A percentile compares a stretch with the other conserved stretches of the same genome.
Evolutionary conservation across 495 filamentous ascomycete species (phyloP).

Genomic region (Trichoderma orchidacearum): DNA sequence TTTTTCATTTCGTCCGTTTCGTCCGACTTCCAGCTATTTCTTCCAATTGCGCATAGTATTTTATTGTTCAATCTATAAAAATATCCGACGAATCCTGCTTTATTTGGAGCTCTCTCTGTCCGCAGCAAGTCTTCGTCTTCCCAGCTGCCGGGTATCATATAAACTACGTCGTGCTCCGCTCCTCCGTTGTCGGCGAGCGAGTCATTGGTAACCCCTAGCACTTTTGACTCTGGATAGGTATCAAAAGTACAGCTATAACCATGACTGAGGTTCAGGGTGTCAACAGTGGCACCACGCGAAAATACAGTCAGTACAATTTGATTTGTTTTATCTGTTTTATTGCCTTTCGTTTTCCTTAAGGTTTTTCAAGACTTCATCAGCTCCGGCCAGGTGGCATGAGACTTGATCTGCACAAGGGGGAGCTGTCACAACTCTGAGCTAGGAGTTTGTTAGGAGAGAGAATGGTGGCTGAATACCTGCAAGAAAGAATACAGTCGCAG

Average conservation of each 20-base stretch:
- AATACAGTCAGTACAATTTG: conserved; percentile 2
- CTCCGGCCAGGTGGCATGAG: background rate
- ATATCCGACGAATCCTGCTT: background rate
- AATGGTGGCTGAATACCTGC: conserved; percentile 39
- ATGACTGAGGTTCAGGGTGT: background rate
- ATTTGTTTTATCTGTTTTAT: background rate
- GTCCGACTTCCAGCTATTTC: too few relatives aligned
- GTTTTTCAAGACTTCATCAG: background rate
- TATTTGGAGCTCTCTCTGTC: background rate
- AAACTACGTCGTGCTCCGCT: background rate
- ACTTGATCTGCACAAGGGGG: background rate
- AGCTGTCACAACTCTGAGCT: background rate
- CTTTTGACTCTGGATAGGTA: too few relatives aligned
- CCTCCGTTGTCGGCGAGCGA: background rate
- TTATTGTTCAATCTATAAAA: too few relatives aligned
- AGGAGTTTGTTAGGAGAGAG: conserved; percentile 7
- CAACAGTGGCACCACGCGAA: background rate
- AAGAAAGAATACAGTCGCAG: conserved; percentile 48
- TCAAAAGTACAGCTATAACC: too few relatives aligned
- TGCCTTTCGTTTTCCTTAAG: background rate
- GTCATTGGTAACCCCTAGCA: background rate
- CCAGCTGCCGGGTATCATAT: background rate
- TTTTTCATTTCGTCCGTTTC: too few relatives aligned
- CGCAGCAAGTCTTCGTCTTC: background rate
- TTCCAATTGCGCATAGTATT: too few relatives aligned